Evolutionary conservation across 306 rosid genomes (phyloP), one percentile per base, ranked within the genome.

Genomic region (Cicer arietinum): DNA sequence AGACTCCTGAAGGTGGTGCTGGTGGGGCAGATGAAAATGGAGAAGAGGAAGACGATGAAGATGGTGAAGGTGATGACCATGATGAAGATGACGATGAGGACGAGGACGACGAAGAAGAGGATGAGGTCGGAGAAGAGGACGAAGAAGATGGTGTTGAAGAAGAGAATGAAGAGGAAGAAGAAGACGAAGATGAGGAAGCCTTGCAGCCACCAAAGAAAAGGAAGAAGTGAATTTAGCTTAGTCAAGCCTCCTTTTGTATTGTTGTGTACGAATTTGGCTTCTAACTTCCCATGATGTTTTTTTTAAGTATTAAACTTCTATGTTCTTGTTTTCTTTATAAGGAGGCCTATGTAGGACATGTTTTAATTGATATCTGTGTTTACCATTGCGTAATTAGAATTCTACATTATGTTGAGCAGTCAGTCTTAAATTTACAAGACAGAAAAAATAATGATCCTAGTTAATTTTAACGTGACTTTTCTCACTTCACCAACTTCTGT

Each of bases 191-290:
- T 0, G 97, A 92, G 84, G 97, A 89, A 85, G 90, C 96, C 2
- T 88, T 92, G 84, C 97, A 92, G 91, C 97, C 97, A 51, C 97
- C 97, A 14, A 92, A 92, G 90, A 92, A 92, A 76, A 92, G 97
- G 87, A 92, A 92, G 97, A 92, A 92, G 93, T 92, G 61, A 82
- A 76, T 39, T 37, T 51, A 73, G 79, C 37, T 8, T 30, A 75
- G 76, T 13, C 3, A 30, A 64, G 85, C 79, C 82, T 84, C 85
- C 81, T 66, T 60, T 52, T 67, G 80, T 74, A 61, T 76, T 78
- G 82, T 82, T 70, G 65, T 82, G 56, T 85, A 67, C 72, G 79
- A 74, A 79, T 69, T 81, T 74, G 75, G 70, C 37, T 79, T 78
- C 86, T 84, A 85, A 87, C 91, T 84, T 80, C 35, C 35, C 74